phyloP scores from a whole-genome alignment of 2,329 filamentous ascomycete genomes.

The Gnomoniopsis sp. region DNA sequence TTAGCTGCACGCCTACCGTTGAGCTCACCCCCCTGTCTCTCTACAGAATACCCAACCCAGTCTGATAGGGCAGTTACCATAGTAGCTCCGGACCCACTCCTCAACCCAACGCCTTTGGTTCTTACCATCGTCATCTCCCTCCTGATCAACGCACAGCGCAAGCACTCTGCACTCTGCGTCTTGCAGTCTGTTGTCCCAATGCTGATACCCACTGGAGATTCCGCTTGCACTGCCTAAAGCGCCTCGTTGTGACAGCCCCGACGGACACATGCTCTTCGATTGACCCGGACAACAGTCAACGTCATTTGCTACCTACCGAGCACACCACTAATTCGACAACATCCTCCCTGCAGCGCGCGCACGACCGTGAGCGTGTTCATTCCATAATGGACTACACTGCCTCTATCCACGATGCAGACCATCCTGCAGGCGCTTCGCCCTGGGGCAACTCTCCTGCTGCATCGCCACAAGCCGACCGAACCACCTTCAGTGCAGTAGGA shows the following conservation, averaged over 20 bases:
- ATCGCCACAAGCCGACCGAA: constrained; percentile 45
- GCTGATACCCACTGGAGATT: neutral
- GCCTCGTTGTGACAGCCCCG: neutral
- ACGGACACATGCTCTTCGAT: neutral
- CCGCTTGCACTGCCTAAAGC: neutral
- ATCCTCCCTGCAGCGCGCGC: neutral
- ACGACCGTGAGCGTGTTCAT: neutral
- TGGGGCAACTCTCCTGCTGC: constrained; percentile 54
- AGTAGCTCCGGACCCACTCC: neutral
- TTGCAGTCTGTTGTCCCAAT: neutral
- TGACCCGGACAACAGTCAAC: constrained; percentile 14
- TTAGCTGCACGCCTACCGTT: neutral
- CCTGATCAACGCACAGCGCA: neutral
- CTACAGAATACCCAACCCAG: neutral
- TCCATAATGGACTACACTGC: constrained; percentile 56
- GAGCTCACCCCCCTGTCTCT: neutral
- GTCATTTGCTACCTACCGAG: constrained; percentile 17
- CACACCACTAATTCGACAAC: neutral
- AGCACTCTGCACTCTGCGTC: neutral
- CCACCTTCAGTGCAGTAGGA: constrained; percentile 39
- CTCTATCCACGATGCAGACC: constrained; percentile 52
- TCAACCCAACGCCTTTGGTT: constrained; percentile 4
- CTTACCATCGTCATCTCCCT: constrained; percentile 11
- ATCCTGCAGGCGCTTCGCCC: constrained; percentile 49
- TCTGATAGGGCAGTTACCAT: neutral